Base-by-base conservation (phyloP, 495 filamentous ascomycete genomes). In the Elasticomyces elasticus region DNA sequence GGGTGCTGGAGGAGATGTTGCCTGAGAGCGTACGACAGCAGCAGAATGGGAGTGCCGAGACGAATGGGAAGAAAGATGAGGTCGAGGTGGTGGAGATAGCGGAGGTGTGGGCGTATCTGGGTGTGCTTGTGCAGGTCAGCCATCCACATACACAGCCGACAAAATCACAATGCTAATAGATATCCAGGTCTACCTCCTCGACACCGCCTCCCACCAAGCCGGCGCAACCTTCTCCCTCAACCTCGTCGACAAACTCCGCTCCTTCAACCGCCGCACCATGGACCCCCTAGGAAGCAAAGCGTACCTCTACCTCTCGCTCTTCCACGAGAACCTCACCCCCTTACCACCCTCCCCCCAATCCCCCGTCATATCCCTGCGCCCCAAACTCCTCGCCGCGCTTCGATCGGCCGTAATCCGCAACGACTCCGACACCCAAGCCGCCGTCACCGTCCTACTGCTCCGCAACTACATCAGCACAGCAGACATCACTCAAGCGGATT, bases 271-370 rank as follows among this genome's bases (percentile, higher is more conserved):
- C 49, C 84, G 92, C 52, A 95, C 92, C 15, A 73, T 98, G 55
- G 92, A 98, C 65, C 86, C 89, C 40, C 81, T 98, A 26, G 87
- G 89, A 46, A 89, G 92, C 37, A 89, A 90, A 66, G 87, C 92
- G 52, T 98, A 97, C 77, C 97, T 95, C 70, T 98, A 98, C 74
- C 94, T 87, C 69, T 87, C 86, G 43, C 73, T 97, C 51, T 96
- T 96, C 75, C 86, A 82, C 69, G 92, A 98, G 75, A 82, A 90
- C 69, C 77, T 90, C 41, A 78, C 80, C 49, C 89, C 89, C 12
- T 76, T 90, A 22, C 86, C 94, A 52, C 91, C 92, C 15, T 92
- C 89, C 20, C 84, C 87, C 17, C 80, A 84, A 56, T 87, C 91
- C 15, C 80, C 87, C 1, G 79, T 94, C 64, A 84, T 92, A 25